Evolutionary conservation across 345 rosid species (phyloP), one percentile per base, ranked within the genome.

Genomic region (Hirschfeldia incana): DNA sequence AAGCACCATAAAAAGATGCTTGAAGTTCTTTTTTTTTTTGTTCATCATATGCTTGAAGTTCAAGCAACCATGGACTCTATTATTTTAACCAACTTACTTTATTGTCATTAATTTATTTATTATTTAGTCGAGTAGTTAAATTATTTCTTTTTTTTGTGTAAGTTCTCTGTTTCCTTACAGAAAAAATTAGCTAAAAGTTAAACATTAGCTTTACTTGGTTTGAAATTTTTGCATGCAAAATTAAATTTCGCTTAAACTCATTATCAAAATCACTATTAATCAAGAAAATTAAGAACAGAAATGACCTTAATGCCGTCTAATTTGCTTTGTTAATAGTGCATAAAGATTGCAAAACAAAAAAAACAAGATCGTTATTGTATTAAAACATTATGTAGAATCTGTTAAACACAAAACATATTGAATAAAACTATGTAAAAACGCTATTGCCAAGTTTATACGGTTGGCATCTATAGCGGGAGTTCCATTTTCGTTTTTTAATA

Each of bases 1-100:
- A 72, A 84, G 87, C 88, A 83, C 62, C 66, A 80, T 82, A 85
- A 88, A 86, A 89, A 89, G 98, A 92, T 88, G 94, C 94, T 92
- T 92, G 89, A 87, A 86, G 80, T 74, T 89, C 89, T 21, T 21
- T 21, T 21, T 21, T 21, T 21, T 21, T 21, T 21, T 21, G 21
- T 21, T 21, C 21, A 21, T 21, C 21, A 21, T 21, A 92, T 88
- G 94, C 94, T 92, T 92, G 89, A 87, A 86, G 80, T 74, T 89
- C 89, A 92, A 94, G 98, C 97, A 84, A 90, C 85, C 87, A 74
- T 85, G 82, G 80, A 89, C 88, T 69, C 82, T 37, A 60, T 74
- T 80, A 27, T 76, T 74, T 4, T 85, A 86, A 82, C 88, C 91
- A 86, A 72, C 85, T 76, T 29, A 69, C 86, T 83, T 87, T 84